phyloP scores from a whole-genome alignment of 2,329 filamentous ascomycete genomes.

The Fusarium incarnatum region DNA sequence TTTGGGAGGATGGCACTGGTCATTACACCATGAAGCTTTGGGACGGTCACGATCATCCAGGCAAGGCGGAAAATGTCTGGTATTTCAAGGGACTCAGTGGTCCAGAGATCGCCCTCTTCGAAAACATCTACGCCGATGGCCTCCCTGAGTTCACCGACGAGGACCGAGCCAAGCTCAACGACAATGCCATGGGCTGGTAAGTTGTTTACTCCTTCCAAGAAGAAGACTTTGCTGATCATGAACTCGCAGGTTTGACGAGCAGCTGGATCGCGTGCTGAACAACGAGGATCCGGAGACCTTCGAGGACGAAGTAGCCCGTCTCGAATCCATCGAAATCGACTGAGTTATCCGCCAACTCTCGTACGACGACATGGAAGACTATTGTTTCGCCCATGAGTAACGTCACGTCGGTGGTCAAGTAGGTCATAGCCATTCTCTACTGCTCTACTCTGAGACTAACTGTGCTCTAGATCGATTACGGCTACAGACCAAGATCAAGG shows the following conservation, averaged over 20 bases:
- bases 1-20: background rate
- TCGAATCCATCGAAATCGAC: background rate
- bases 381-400: background rate
- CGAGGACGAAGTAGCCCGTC: background rate
- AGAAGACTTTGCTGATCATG: background rate
- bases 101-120: background rate
- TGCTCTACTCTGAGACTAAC: rapidly evolving
- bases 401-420: background rate
- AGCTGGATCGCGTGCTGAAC: background rate
- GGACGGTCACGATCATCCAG: background rate
- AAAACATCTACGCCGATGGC: background rate
- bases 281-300: background rate
- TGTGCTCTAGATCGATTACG: background rate
- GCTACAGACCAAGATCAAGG: background rate
- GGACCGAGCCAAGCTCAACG: background rate
- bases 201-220: background rate
- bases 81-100: background rate
- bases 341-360: background rate
- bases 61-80: background rate
- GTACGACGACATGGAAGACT: background rate
- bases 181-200: background rate
- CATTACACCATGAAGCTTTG: background rate
- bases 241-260: background rate
- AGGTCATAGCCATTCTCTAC: background rate
- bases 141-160: background rate